phyloP scores from a whole-genome alignment of 345 rosid species.

The Luvunga scandens region DNA sequence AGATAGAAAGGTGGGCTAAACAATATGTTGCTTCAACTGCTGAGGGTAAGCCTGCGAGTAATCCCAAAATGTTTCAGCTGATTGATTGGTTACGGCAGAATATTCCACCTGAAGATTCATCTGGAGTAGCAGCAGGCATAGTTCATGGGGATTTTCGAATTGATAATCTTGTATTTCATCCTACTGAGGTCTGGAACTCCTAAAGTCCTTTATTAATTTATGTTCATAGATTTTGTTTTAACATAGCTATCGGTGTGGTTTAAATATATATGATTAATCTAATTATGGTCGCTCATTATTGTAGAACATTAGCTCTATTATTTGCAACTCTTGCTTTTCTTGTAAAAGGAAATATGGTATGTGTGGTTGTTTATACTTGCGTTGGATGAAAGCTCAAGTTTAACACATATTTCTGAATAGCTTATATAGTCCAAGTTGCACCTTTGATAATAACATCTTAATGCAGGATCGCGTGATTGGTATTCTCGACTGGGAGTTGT shows the following conservation, averaged over 20 bases:
- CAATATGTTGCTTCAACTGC: conserved; percentile 85
- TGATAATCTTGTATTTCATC: conserved; percentile 92
- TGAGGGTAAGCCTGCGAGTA: conserved; percentile 68
- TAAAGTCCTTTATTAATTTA: neutral
- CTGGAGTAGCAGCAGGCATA: conserved; percentile 66
- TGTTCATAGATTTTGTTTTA: neutral
- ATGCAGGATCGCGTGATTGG: conserved; percentile 91
- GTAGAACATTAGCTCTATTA: neutral
- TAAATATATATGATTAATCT: neutral
- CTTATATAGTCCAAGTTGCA: neutral
- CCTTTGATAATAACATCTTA: neutral
- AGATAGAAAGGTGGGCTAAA: conserved; percentile 95
- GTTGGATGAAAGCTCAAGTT: neutral
- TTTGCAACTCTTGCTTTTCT: neutral
- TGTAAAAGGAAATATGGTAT: neutral
- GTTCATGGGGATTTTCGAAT: conserved; percentile 97
- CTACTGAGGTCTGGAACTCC: conserved; percentile 54
- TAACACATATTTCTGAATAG: neutral
- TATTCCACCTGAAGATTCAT: conserved; percentile 75
- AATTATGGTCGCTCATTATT: neutral
- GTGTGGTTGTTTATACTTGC: neutral
- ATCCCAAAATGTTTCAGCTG: conserved; percentile 79
- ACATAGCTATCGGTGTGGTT: neutral
- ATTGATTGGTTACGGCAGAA: conserved; percentile 63
- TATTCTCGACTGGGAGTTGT: conserved; percentile 93